Evolutionary conservation across 768 basidiomycete species (phyloP), one percentile per base, ranked within the genome.

Genomic region (Goffeauzyma gilvescens): DNA sequence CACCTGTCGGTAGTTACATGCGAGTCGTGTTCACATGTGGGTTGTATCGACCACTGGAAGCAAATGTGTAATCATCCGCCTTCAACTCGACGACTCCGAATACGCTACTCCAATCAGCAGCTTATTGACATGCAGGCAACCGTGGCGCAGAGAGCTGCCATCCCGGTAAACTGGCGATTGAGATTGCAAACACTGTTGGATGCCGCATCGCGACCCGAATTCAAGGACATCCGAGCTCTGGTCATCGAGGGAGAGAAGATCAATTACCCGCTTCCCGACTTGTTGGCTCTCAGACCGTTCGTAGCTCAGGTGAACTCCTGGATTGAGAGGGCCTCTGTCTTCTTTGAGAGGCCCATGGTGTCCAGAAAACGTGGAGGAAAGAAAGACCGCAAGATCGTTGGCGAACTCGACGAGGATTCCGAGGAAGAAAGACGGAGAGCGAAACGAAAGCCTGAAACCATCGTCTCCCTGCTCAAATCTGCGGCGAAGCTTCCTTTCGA

Each of bases 1-100:
- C 96, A 93, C 62, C 75, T 98, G 31, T 87, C 93, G 1, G 89
- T 93, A 57, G 70, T 95, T 58, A 77, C 74, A 44, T 87, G 85
- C 60, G 66, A 68, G 24, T 87, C 85, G 69, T 78, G 78, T 32
- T 53, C 51, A 33, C 73, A 76, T 49, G 76, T 90, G 25, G 75
- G 78, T 10, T 98, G 93, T 61, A 73, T 81, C 37, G 81, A 89
- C 44, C 90, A 96, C 65, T 72, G 72, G 23, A 69, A 78, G 26
- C 68, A 77, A 17, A 71, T 90, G 14, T 95, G 89, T 66, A 73
- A 66, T 36, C 77, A 77, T 56, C 54, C 67, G 12, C 69, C 61
- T 59, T 67, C 62, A 57, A 70, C 75, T 45, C 71, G 75, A 30
- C 71, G 71, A 21, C 66, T 95, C 39, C 76, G 81, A 36, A 76